Evolutionary conservation across 2,329 filamentous ascomycete genomes (phyloP), one percentile per base, ranked within the genome.

Genomic region (Alternaria sp.): DNA sequence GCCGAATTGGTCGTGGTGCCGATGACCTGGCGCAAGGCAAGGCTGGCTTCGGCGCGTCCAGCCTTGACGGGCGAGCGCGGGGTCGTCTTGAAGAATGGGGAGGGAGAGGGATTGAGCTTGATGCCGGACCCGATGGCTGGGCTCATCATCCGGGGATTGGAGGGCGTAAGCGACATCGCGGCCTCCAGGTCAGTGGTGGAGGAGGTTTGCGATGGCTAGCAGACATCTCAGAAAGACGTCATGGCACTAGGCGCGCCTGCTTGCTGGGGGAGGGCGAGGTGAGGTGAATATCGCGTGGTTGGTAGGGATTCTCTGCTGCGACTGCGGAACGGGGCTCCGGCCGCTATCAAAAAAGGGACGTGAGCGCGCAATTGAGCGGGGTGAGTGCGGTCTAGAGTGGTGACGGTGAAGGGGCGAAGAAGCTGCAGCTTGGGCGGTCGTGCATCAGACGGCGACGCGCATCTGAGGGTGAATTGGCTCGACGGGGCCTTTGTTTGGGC

Each of bases 1-100:
- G 93, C 90, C 5, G 91, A 92, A 69, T 85, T 88, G 67, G 93
- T 95, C 8, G 95, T 98, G 23, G 94, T 97, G 50, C 96, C 96
- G 74, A 98, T 91, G 61, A 98, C 93, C 67, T 93, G 89, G 78
- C 90, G 90, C 65, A 97, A 84, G 43, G 90, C 90, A 47, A 97
- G 85, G 44, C 80, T 82, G 25, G 78, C 74, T 69, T 84, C 83
- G 65, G 81, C 75, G 60, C 68, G 83, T 77, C 68, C 81, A 30
- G 81, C 66, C 75, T 86, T 88, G 68, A 82, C 80, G 28, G 91
- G 88, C 54, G 91, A 91, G 75, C 90, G 87, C 17, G 87, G 86
- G 43, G 89, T 87, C 62, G 85, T 85, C 74, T 87, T 90, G 63
- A 62, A 54, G 66, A 81, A 83, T 64, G 92, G 92, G 61, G 92